These are phyloP conservation scores for Carex parvula DNA, from an alignment of 176 grass and related monocot species.

Conservation along the genomic window DNA sequence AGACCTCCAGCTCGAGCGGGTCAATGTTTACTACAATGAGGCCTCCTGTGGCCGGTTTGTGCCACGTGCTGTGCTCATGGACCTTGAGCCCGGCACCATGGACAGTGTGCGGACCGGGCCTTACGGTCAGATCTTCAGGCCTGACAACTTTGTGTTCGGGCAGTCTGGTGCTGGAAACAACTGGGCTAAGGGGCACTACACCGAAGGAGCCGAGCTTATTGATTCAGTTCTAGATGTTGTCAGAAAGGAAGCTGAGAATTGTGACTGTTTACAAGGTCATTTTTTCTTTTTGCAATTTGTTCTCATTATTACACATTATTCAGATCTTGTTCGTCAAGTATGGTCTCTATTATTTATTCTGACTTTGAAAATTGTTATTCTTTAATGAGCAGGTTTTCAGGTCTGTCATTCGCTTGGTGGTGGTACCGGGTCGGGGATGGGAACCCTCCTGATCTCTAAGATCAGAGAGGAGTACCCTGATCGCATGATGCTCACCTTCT, in stretches of 20 bases:
- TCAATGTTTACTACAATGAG: slow-evolving; percentile 91
- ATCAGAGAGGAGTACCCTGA: slow-evolving; percentile 91
- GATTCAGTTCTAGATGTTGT: slow-evolving; percentile 85
- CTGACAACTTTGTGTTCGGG: slow-evolving; percentile 80
- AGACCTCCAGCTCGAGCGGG: slow-evolving; percentile 81
- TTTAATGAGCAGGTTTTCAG: slow-evolving; percentile 57
- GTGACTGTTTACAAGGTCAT: slow-evolving; percentile 83
- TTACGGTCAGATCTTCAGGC: slow-evolving; percentile 80
- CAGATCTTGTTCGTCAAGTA: slow-evolving; percentile 7
- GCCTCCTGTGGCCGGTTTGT: slow-evolving; percentile 85
- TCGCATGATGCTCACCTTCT: slow-evolving; percentile 90
- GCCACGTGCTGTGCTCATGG: slow-evolving; percentile 83
- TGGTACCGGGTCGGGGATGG: slow-evolving; percentile 85
- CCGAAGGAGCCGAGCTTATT: slow-evolving; percentile 80
- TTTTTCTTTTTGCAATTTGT: slow-evolving; percentile 21
- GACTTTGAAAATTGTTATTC: neutral
- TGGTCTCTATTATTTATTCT: neutral
- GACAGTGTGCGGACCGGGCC: slow-evolving; percentile 82
- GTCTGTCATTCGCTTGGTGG: slow-evolving; percentile 87
- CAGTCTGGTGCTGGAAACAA: slow-evolving; percentile 80
- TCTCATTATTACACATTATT: neutral
- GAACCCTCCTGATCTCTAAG: slow-evolving; percentile 85
- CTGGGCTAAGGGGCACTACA: slow-evolving; percentile 93
- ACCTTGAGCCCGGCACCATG: slow-evolving; percentile 88
- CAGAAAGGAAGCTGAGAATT: slow-evolving; percentile 87